Evolutionary conservation across 1,139 yeast species (phyloP), one percentile per base, ranked within the genome.

Genomic region (Candida neerlandica): DNA sequence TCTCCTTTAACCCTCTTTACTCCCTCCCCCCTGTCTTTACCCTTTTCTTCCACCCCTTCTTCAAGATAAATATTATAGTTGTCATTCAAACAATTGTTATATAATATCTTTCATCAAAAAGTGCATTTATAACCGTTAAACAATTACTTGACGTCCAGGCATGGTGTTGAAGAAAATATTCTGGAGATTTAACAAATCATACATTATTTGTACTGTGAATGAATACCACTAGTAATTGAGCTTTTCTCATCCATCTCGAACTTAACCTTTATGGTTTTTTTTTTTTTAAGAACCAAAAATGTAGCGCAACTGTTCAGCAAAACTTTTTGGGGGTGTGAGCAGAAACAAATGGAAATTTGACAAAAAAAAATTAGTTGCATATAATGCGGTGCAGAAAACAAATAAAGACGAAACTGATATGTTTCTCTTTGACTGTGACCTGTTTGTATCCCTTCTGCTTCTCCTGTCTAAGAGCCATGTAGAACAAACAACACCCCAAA

Each of bases 71-170:
- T 23, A 10, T 23, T 23, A 23, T 23, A 6, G 27, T 23, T 6
- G 27, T 23, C 27, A 23, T 23, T 23, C 27, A 23, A 23, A 2
- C 27, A 23, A 23, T 23, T 23, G 27, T 23, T 23, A 21, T 21
- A 21, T 4, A 21, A 21, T 6, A 21, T 34, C 9, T 15, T 16
- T 10, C 23, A 34, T 34, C 14, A 34, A 37, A 35, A 37, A 37
- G 41, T 37, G 41, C 41, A 37, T 37, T 15, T 37, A 21, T 37
- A 21, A 19, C 29, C 41, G 41, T 37, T 37, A 37, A 37, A 37
- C 16, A 21, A 37, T 37, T 21, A 21, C 41, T 37, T 21, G 41
- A 21, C 10, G 14, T 37, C 30, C 41, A 21, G 21, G 16, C 10
- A 10, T 12, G 15, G 16, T 12, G 21, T 37, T 37, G 15, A 18